These are phyloP conservation scores for Dioscorea cayenensis DNA, from an alignment of 116 monocot species.

Conservation along the genomic window DNA sequence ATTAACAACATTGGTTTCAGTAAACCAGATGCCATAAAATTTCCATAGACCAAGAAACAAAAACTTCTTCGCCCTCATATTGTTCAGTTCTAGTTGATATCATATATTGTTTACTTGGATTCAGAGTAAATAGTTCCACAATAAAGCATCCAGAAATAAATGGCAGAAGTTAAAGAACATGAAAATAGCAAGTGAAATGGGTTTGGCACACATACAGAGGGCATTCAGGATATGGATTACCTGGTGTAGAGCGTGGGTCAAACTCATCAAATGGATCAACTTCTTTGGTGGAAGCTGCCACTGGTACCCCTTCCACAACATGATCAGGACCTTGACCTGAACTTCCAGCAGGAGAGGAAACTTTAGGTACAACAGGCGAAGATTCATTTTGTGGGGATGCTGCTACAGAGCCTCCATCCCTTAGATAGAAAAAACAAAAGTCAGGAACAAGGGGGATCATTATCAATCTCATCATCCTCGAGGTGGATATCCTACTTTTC, in stretches of 20 bases:
- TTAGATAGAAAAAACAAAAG: constrained; percentile 15
- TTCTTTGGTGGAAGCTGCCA: constrained; percentile 13
- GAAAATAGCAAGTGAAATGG: no score
- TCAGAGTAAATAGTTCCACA: no score
- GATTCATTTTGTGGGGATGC: constrained; percentile 26
- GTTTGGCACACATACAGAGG: not conserved
- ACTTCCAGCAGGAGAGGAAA: constrained; percentile 8
- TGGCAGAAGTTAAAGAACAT: no score
- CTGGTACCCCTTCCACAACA: constrained; percentile 8
- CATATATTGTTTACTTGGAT: no score
- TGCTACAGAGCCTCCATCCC: constrained; percentile 31
- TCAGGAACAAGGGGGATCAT: constrained; percentile 6
- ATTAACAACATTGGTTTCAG: no score
- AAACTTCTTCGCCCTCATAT: no score
- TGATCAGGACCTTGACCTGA: constrained; percentile 12
- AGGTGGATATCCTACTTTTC: constrained; percentile 44
- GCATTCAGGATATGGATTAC: constrained; percentile 27
- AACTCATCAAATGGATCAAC: constrained; percentile 77
- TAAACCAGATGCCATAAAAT: no score
- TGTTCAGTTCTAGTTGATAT: no score
- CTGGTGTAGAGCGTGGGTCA: constrained; percentile 75
- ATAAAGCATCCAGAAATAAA: no score
- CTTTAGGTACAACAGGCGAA: constrained; percentile 24
- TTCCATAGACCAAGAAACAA: no score
- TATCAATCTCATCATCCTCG: not conserved